Evolutionary conservation across 2,329 filamentous ascomycete genomes (phyloP).

Genomic region (Trichoderma guizhouense): DNA sequence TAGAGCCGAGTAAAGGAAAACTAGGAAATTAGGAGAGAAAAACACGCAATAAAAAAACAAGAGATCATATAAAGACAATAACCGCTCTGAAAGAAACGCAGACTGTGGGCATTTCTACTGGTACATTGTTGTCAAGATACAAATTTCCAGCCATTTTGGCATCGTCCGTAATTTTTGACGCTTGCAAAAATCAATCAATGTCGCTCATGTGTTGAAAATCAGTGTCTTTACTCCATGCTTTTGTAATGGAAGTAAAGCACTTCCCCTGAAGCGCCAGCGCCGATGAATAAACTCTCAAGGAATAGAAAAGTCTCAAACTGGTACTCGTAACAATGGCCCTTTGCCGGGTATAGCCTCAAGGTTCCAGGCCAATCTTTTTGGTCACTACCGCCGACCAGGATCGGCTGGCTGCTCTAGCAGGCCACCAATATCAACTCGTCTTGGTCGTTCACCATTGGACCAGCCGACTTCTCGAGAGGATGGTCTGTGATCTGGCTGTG

Average conservation of each 20-base stretch:
- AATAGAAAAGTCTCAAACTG: background rate
- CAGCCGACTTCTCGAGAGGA: constrained; percentile 28
- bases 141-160: background rate
- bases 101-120: background rate
- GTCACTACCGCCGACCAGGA: constrained; percentile 23
- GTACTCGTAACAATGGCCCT: background rate
- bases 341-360: no score
- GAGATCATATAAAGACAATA: background rate
- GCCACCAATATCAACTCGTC: constrained; percentile 59
- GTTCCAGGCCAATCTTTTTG: no score
- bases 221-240: background rate
- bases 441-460: constrained; percentile 48
- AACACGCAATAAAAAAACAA: background rate
- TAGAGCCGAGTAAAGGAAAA: background rate
- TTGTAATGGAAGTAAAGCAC: background rate
- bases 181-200: background rate
- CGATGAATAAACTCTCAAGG: background rate
- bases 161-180: background rate
- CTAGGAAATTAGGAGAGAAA: background rate
- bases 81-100: background rate
- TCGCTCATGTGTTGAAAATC: background rate
- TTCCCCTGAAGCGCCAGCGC: background rate
- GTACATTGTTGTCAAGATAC: background rate
- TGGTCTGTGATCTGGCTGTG: constrained; percentile 32
- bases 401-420: constrained; percentile 57